A percentile compares a stretch with the other conserved stretches of the same genome.
Conservation (phyloP, 768 basidiomycete species). For the Boletus speciosus region DNA sequence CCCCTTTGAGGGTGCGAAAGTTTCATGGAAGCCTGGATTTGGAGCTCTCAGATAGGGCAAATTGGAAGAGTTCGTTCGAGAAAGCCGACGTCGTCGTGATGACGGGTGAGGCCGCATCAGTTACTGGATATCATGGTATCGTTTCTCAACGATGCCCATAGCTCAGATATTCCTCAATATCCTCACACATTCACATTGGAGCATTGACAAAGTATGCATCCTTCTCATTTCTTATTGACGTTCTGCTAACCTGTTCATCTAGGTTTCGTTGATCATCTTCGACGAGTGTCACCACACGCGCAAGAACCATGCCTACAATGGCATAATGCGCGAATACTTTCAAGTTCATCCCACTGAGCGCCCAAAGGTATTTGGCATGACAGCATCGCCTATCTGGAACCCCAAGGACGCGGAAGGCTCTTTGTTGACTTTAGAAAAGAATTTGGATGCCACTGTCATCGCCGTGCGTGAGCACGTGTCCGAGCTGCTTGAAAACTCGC, state of each 20-base stretch:
- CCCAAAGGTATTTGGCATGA: slow-evolving; percentile 93
- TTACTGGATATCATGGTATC: background rate
- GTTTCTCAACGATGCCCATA: slow-evolving; percentile 25
- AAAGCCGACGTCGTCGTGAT: slow-evolving; percentile 76
- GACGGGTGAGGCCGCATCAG: slow-evolving; percentile 55
- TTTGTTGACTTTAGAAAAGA: slow-evolving; percentile 60
- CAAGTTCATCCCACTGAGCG: slow-evolving; percentile 39
- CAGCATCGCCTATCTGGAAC: slow-evolving; percentile 87
- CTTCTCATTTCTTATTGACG: background rate
- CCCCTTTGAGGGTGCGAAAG: slow-evolving; percentile 62
- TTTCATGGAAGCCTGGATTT: slow-evolving; percentile 71
- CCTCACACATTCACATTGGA: slow-evolving; percentile 79
- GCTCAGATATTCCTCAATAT: slow-evolving; percentile 83
- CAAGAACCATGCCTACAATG: slow-evolving; percentile 56
- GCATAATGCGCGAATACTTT: slow-evolving; percentile 58
- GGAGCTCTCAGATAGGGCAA: slow-evolving; percentile 59
- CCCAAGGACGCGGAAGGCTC: slow-evolving; percentile 63
- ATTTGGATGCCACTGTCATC: slow-evolving; percentile 70
- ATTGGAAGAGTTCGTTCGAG: slow-evolving; percentile 64
- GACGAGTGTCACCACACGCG: slow-evolving; percentile 57
- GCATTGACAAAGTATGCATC: slow-evolving; percentile 50
- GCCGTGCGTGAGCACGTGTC: slow-evolving; percentile 67
- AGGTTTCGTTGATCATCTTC: slow-evolving; percentile 57
- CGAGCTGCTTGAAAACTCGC: slow-evolving; percentile 60
- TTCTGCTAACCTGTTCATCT: background rate